Percentiles rank a stretch among this genome's conserved stretches.
Evolutionary conservation across 2,329 filamentous ascomycete genomes (phyloP).

Genomic region (Aspergillus viridinutans): DNA sequence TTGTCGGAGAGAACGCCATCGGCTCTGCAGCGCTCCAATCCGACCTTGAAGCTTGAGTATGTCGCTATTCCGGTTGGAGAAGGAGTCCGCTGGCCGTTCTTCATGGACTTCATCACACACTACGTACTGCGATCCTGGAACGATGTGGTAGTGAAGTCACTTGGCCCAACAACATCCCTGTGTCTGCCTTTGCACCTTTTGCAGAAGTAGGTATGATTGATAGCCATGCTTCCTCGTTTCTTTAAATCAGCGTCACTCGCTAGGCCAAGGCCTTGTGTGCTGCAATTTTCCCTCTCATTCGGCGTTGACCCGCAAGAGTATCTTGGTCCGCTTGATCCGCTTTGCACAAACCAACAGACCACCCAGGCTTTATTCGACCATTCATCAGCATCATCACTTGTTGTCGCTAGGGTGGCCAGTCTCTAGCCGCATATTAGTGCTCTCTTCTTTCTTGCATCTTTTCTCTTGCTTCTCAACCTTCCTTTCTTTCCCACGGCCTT

Average conservation of each 20-base stretch:
- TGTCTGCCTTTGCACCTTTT: background rate
- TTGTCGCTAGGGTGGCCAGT: constrained; percentile 10
- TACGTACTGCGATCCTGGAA: background rate
- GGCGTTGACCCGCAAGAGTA: background rate
- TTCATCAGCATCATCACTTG: constrained; percentile 18
- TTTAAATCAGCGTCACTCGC: background rate
- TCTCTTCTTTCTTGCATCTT: background rate
- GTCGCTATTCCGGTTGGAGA: constrained; percentile 5
- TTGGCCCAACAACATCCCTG: background rate
- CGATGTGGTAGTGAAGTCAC: background rate
- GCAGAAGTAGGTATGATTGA: background rate
- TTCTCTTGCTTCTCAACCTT: background rate
- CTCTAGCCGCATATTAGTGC: constrained; percentile 14
- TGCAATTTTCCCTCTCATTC: background rate
- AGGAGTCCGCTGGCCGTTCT: constrained; percentile 1
- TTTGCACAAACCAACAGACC: constrained; percentile 7
- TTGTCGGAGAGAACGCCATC: constrained; percentile 11
- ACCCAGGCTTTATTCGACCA: constrained; percentile 1
- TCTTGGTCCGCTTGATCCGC: background rate
- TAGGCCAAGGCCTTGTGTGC: background rate
- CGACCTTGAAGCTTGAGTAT: constrained; percentile 4
- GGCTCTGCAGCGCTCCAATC: constrained; percentile 1
- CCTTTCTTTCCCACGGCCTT: constrained; percentile 1
- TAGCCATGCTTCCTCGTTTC: background rate
- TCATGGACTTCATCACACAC: background rate